These are phyloP conservation scores for Sedum album DNA, from an alignment of 164 flowering plant species.

Conservation along the genomic window DNA sequence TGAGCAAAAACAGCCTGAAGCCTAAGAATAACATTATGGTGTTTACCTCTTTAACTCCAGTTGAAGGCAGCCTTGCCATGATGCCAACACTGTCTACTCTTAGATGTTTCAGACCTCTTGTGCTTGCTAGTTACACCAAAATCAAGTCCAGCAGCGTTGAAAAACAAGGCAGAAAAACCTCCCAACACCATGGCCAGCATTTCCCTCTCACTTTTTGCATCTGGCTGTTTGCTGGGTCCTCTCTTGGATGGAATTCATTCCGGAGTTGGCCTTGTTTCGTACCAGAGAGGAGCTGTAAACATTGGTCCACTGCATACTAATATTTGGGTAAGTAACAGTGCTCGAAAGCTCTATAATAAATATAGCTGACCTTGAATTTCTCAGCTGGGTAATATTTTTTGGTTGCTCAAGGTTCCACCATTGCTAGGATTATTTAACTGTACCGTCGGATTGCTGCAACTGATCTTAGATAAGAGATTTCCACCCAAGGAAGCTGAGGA, in stretches of 20 bases:
- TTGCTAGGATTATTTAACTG: slow-evolving; percentile 79
- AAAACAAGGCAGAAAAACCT: slow-evolving; percentile 22
- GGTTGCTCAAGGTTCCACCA: slow-evolving; percentile 52
- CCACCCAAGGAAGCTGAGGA: slow-evolving; percentile 22
- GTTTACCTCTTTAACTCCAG: background rate
- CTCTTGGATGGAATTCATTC: slow-evolving; percentile 81
- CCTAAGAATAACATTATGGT: no score
- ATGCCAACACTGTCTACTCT: slow-evolving; percentile 2
- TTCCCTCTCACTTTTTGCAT: slow-evolving; percentile 49
- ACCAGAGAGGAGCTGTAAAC: background rate
- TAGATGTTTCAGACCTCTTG: slow-evolving; percentile 2
- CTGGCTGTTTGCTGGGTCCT: slow-evolving; percentile 78
- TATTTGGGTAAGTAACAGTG: slow-evolving; percentile 25
- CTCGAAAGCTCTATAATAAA: background rate
- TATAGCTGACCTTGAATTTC: background rate
- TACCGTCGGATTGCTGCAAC: slow-evolving; percentile 67
- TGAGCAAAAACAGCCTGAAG: no score
- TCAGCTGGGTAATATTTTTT: no score
- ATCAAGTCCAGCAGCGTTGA: slow-evolving; percentile 22
- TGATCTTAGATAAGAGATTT: slow-evolving; percentile 52
- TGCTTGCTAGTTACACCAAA: background rate
- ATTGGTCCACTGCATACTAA: background rate
- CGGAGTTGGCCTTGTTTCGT: slow-evolving; percentile 26
- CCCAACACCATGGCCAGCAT: slow-evolving; percentile 39
- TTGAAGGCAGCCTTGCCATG: background rate